phyloP scores from a whole-genome alignment of 352 stramenopile genomes.

The Globisporangium ultimum region DNA sequence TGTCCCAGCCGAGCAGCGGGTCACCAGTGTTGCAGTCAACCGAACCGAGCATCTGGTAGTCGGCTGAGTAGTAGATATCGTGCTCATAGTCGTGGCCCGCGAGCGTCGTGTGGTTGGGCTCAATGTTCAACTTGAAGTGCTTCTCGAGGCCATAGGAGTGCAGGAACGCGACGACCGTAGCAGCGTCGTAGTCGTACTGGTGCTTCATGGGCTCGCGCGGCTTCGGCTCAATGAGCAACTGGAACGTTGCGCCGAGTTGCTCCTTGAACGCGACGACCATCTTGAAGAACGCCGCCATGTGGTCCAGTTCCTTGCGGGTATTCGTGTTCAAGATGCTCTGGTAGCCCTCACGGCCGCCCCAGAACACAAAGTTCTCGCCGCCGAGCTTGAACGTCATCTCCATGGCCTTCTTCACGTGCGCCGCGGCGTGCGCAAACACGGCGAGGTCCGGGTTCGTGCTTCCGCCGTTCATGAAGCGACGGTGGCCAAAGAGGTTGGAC shows the following conservation, averaged over 20 bases:
- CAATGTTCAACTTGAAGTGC: conserved; percentile 89
- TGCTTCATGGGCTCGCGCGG: conserved; percentile 85
- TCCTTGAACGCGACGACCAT: conserved; percentile 82
- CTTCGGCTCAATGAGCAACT: conserved; percentile 87
- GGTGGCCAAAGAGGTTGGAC: conserved; percentile 77
- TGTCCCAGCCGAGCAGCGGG: conserved; percentile 55
- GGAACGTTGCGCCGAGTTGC: conserved; percentile 60
- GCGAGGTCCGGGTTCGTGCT: conserved; percentile 84
- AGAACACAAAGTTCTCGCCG: conserved; percentile 86
- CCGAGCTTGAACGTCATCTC: conserved; percentile 82
- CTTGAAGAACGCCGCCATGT: conserved; percentile 80
- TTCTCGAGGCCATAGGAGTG: conserved; percentile 67
- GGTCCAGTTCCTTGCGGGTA: conserved; percentile 71
- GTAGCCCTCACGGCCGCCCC: conserved; percentile 80
- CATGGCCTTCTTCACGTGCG: conserved; percentile 85
- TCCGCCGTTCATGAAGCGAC: conserved; percentile 82
- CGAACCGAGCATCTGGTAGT: conserved; percentile 77
- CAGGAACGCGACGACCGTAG: conserved; percentile 84
- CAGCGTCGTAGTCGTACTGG: conserved; percentile 89
- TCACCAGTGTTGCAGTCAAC: conserved; percentile 85
- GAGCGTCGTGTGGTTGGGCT: conserved; percentile 87
- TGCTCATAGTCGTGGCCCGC: conserved; percentile 84
- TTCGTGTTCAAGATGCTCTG: conserved; percentile 81
- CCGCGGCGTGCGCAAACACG: conserved; percentile 70
- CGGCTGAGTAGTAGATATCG: conserved; percentile 72